These are phyloP conservation scores for Penicillium soppii DNA, from an alignment of 495 filamentous ascomycete genomes.

Conservation along the genomic window DNA sequence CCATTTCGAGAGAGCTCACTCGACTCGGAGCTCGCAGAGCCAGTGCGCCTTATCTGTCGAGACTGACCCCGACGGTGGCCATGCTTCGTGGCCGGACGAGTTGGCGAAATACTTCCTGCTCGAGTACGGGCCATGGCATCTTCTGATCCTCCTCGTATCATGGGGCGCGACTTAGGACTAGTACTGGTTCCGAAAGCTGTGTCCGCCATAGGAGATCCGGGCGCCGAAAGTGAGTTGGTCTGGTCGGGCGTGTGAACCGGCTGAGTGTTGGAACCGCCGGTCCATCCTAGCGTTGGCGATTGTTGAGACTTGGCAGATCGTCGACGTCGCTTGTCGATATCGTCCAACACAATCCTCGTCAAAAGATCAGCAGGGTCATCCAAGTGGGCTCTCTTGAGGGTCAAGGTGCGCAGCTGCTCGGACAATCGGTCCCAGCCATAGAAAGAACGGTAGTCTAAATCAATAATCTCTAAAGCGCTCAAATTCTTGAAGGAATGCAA, in stretches of 20 bases:
- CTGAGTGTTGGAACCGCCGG: slow-evolving; percentile 38
- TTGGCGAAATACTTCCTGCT: slow-evolving; percentile 72
- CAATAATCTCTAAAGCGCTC: slow-evolving; percentile 86
- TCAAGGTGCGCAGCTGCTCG: slow-evolving; percentile 85
- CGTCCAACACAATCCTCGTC: slow-evolving; percentile 89
- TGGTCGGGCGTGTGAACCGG: slow-evolving; percentile 58
- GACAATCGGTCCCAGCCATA: slow-evolving; percentile 94
- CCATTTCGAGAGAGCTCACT: slow-evolving; percentile 70
- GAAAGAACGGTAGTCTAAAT: slow-evolving; percentile 94
- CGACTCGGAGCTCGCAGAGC: slow-evolving; percentile 89
- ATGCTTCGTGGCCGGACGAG: slow-evolving; percentile 68
- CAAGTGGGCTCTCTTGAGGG: slow-evolving; percentile 81
- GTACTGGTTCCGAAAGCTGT: slow-evolving; percentile 43
- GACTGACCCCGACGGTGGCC: slow-evolving; percentile 53
- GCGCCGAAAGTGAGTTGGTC: slow-evolving; percentile 52
- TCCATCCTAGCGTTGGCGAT: slow-evolving; percentile 69
- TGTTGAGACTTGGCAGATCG: slow-evolving; percentile 81
- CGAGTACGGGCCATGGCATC: slow-evolving; percentile 52
- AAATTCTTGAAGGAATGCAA: slow-evolving; percentile 95
- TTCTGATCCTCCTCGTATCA: slow-evolving; percentile 53
- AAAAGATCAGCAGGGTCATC: slow-evolving; percentile 90
- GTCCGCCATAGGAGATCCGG: slow-evolving; percentile 62
- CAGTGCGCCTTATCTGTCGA: slow-evolving; percentile 65
- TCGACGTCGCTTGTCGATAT: slow-evolving; percentile 86
- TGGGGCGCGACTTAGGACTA: slow-evolving; percentile 44